Base-by-base conservation (phyloP, 2,329 filamentous ascomycete species). In the Cercospora canescens region DNA sequence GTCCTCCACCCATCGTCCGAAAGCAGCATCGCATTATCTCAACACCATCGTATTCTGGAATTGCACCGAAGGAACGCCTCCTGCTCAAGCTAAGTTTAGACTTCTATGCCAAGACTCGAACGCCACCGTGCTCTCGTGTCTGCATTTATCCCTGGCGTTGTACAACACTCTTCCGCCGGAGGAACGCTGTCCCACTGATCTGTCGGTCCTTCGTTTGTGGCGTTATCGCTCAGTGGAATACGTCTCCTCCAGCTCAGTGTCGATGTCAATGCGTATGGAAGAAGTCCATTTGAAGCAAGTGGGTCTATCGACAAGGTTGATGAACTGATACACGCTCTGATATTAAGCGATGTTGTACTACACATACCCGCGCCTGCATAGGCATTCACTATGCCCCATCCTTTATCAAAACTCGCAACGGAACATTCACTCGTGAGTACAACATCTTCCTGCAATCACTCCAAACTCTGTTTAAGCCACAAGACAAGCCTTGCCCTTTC, bases 31-130 rank as follows among this genome's bases (percentile, higher is more conserved):
- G n/a, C 12, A 35, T 28, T 21, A n/a, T 54, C 62, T 55, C 39
- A 59, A 64, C 62, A 21, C 35, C 32, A 35, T 39, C 56, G 60
- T 63, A 60, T 50, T 63, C 55, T 65, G 37, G 21, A 52, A 62
- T 67, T 41, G 59, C 62, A 67, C 62, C 65, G 62, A 65, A 60
- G 65, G 24, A 59, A 28, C 41, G 63, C 66, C 66, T 59, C 18
- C 18, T 55, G 57, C 37, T 57, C 45, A 24, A 56, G 54, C 58
- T 56, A 56, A 56, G 64, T 55, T 48, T 56, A 59, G 37, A 28
- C 24, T 26, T 26, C 26, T 0, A 6, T 4, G 45, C 60, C 48
- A 37, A 41, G 58, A 50, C 24, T 21, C 45, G 24, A 50, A 50
- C 45, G 45, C 52, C 28, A 34, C 28, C 12, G 16, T 28, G n/a